These are phyloP conservation scores for Pneumocystis oryctolagi DNA, from an alignment of 1,139 yeast genomes.

Conservation along the genomic window DNA sequence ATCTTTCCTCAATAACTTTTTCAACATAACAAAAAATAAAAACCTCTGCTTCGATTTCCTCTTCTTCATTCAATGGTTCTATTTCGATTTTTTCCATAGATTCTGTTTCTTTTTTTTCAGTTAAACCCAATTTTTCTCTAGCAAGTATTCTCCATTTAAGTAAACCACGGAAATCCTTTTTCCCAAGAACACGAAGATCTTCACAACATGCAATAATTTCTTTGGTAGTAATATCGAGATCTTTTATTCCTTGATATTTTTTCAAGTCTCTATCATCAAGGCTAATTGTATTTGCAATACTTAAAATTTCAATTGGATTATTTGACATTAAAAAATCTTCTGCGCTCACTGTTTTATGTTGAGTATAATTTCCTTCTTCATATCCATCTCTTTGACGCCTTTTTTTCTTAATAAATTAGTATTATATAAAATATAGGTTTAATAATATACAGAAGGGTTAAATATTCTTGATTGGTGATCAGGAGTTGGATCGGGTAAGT, in stretches of 20 bases:
- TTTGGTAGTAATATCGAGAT: constrained; percentile 57
- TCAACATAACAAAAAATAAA: not conserved
- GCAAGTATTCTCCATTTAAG: constrained; percentile 82
- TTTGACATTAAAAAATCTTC: constrained; percentile 68
- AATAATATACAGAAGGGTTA: constrained; percentile 39
- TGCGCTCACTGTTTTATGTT: constrained; percentile 58
- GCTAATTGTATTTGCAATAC: constrained; percentile 36
- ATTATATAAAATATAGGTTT: not conserved
- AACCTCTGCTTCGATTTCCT: constrained; percentile 64
- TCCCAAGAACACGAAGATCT: constrained; percentile 87
- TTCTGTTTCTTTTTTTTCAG: constrained; percentile 33
- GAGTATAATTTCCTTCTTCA: constrained; percentile 79
- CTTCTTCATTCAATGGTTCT: constrained; percentile 71
- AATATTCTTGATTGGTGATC: constrained; percentile 85
- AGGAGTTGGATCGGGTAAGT: constrained; percentile 44
- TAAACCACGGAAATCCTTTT: constrained; percentile 73
- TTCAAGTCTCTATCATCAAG: constrained; percentile 24
- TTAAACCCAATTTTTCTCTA: constrained; percentile 60
- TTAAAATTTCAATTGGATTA: constrained; percentile 74
- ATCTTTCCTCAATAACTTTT: not conserved
- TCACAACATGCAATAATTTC: constrained; percentile 72
- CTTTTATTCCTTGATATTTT: constrained; percentile 57
- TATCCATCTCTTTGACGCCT: constrained; percentile 90
- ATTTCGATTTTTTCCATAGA: constrained; percentile 38
- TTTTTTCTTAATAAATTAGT: constrained; percentile 41